Conservation (phyloP, 2,329 filamentous ascomycete species). For the Aspergillus versicolor region DNA sequence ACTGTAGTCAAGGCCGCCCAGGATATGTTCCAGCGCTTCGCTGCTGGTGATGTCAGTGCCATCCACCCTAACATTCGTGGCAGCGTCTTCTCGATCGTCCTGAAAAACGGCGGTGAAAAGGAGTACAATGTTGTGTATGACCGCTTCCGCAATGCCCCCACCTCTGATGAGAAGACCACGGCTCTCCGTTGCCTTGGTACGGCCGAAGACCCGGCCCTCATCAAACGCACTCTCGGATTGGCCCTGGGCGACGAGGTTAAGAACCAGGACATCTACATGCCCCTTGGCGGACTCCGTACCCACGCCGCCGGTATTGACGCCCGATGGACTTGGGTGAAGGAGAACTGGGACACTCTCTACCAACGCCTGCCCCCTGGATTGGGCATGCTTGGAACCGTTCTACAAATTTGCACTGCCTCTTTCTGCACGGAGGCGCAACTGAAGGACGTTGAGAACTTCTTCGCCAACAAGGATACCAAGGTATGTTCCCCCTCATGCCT, state of each 20-base stretch:
- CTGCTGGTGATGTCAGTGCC: conserved; percentile 72
- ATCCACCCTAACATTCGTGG: conserved; percentile 89
- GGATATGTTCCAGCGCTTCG: conserved; percentile 87
- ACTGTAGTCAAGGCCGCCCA: conserved; percentile 75
- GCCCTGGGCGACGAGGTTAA: conserved; percentile 80
- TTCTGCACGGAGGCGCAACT: conserved; percentile 78
- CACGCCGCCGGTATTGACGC: conserved; percentile 77
- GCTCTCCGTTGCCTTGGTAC: conserved; percentile 81
- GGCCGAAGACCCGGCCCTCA: conserved; percentile 73
- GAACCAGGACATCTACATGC: conserved; percentile 92
- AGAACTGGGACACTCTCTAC: conserved; percentile 82
- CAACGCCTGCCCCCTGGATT: conserved; percentile 82
- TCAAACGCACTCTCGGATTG: conserved; percentile 75
- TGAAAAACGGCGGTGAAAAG: conserved; percentile 80
- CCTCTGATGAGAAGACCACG: conserved; percentile 86
- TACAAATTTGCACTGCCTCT: conserved; percentile 76
- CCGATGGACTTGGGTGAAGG: conserved; percentile 78
- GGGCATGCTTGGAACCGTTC: conserved; percentile 80
- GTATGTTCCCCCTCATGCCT: conserved; percentile 30
- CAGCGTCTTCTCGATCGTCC: conserved; percentile 79
- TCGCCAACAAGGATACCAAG: conserved; percentile 76
- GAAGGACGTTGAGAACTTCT: conserved; percentile 75
- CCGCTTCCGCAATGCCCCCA: conserved; percentile 72
- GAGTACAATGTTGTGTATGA: conserved; percentile 80
- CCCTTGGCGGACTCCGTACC: conserved; percentile 72